Base-by-base conservation (phyloP, 148 eudicot genomes). In the Cornus kousa region DNA sequence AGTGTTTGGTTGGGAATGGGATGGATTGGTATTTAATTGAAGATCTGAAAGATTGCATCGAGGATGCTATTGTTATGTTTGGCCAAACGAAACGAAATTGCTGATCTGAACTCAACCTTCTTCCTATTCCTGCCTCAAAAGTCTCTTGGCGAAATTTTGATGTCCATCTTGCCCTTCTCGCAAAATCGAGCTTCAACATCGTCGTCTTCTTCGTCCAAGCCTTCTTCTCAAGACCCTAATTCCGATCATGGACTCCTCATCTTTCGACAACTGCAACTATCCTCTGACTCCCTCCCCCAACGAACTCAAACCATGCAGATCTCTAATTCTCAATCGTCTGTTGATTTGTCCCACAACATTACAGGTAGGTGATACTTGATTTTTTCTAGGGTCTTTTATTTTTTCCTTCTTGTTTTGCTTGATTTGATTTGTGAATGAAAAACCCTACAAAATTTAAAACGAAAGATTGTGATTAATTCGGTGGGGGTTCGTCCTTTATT, bases 121-220 rank as follows among this genome's bases (percentile, higher is more conserved):
- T 43, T 43, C 48, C 48, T 43, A 4, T 39, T 57, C 5, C 24
- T 19, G 4, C 66, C 9, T 62, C 23, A 70, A 77, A 43, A 46
- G 2, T 70, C 33, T 67, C 50, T 28, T 50, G 9, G 32, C 74
- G 48, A 9, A 9, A 84, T 68, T 94, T 94, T 94, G 90, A 95
- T 95, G 98, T 95, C 98, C 98, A 95, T 93, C 97, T 91, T 88
- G 93, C 96, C 97, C 79, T 82, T 90, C 77, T 82, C 91, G 13
- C 82, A 84, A 28, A 85, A 90, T 86, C 91, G 81, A 73, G 92
- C 83, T 85, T 82, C 94, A 86, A 73, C 93, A 60, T 88, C 97
- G 24, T 87, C 88, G 5, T 83, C 90, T 22, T 83, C 90, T 19
- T 64, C 80, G 2, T 79, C 90, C 9, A 77, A 78, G 60, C 24